phyloP scores from a whole-genome alignment of 371 early-diverging fungal species.

The Enteropsectra breve region DNA sequence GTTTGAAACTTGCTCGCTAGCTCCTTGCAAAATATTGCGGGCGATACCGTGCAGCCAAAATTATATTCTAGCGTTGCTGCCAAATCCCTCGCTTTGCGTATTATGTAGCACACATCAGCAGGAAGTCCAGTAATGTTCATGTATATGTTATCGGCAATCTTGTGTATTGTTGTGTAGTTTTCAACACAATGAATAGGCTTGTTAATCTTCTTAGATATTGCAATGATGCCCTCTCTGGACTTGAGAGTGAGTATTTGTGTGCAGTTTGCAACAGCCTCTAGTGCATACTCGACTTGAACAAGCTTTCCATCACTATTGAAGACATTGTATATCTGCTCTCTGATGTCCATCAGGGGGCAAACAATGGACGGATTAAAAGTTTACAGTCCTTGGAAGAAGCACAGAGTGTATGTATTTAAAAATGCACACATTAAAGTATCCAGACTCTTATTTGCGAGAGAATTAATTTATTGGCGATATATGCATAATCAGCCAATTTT shows the following conservation, averaged over 20 bases:
- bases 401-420: not conserved
- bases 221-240: slow-evolving; percentile 41
- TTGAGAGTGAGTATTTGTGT: slow-evolving; percentile 50
- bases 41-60: slow-evolving; percentile 50
- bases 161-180: slow-evolving; percentile 30
- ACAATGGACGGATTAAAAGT: not conserved
- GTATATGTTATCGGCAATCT: slow-evolving; percentile 35
- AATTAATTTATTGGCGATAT: no score
- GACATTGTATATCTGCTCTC: slow-evolving; percentile 48
- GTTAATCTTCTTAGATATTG: slow-evolving; percentile 46
- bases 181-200: slow-evolving; percentile 48
- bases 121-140: slow-evolving; percentile 48
- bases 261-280: slow-evolving; percentile 57
- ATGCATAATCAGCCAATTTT: no score
- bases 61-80: slow-evolving; percentile 35
- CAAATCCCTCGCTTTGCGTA: slow-evolving; percentile 29
- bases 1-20: slow-evolving; percentile 56
- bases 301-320: slow-evolving; percentile 59
- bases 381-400: not conserved
- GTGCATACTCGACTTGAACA: slow-evolving; percentile 58
- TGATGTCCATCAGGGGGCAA: slow-evolving; percentile 26
- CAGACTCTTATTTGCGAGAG: no score
- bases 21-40: slow-evolving; percentile 53
- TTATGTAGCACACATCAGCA: slow-evolving; percentile 51
- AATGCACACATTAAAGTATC: no score